These are phyloP conservation scores for Lenwebbia sp. DNA, from an alignment of 345 rosid genomes.

Conservation along the genomic window DNA sequence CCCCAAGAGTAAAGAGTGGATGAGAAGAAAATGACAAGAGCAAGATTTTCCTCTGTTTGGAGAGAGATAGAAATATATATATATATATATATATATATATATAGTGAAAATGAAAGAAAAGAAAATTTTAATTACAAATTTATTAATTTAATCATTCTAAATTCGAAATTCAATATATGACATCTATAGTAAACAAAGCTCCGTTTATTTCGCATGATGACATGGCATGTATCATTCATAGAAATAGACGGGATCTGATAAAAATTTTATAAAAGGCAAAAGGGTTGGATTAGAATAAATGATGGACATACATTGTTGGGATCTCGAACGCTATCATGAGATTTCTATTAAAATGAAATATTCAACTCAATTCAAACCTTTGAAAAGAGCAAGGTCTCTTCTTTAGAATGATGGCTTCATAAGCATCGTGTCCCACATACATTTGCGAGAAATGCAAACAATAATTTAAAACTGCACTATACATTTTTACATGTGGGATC, in stretches of 20 bases:
- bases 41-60: not conserved
- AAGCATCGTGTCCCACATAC: not conserved
- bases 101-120: not conserved
- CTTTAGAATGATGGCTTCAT: not conserved
- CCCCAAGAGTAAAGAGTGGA: not conserved
- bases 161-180: not conserved
- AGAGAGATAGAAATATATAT: not conserved
- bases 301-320: not conserved
- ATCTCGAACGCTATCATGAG: not conserved
- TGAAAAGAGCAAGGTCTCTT: not conserved
- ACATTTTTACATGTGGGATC: not conserved
- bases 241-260: too few species aligned
- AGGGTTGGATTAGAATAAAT: not conserved
- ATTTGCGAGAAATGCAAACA: not conserved
- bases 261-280: not conserved
- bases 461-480: not conserved
- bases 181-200: not conserved
- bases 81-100: too few species aligned
- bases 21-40: not conserved
- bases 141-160: not conserved
- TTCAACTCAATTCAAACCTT: not conserved
- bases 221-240: not conserved
- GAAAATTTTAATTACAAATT: not conserved
- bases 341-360: not conserved
- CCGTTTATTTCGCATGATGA: not conserved